phyloP scores from a whole-genome alignment of 2,329 filamentous ascomycete species.

The Colletotrichum sp. region DNA sequence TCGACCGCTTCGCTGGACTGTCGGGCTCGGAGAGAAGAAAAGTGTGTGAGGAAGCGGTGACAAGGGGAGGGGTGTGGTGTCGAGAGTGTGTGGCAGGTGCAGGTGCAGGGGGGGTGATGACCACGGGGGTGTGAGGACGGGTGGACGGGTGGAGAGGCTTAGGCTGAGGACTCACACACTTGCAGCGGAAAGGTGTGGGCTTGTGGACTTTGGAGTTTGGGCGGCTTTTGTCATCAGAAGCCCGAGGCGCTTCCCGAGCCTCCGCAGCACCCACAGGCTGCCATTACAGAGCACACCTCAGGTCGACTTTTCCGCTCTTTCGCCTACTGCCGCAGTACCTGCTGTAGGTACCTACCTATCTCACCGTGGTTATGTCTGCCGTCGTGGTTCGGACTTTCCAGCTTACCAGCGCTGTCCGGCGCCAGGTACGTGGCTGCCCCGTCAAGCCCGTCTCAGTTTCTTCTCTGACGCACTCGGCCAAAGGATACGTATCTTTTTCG shows the following conservation, averaged over 20 bases:
- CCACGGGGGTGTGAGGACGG: neutral
- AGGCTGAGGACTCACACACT: constrained; percentile 11
- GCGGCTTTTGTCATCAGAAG: constrained; percentile 21
- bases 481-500: constrained; percentile 2
- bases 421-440: neutral
- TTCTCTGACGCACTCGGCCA: constrained; percentile 17
- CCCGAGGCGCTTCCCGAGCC: constrained; percentile 17
- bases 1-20: constrained; percentile 7
- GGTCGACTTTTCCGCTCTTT: neutral
- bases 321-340: neutral
- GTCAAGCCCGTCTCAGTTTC: neutral
- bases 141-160: neutral
- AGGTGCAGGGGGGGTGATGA: constrained; percentile 11
- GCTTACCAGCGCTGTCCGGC: constrained; percentile 7
- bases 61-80: constrained; percentile 2
- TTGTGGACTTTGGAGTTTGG: constrained; percentile 10
- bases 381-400: constrained; percentile 18
- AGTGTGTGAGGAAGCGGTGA: constrained; percentile 17
- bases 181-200: neutral
- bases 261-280: neutral
- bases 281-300: neutral
- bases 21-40: constrained; percentile 23
- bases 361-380: neutral
- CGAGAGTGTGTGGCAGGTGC: neutral
- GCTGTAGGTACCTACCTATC: neutral